Conservation (phyloP, 202 grass and related monocot genomes). For the Saccharum hybrid region DNA sequence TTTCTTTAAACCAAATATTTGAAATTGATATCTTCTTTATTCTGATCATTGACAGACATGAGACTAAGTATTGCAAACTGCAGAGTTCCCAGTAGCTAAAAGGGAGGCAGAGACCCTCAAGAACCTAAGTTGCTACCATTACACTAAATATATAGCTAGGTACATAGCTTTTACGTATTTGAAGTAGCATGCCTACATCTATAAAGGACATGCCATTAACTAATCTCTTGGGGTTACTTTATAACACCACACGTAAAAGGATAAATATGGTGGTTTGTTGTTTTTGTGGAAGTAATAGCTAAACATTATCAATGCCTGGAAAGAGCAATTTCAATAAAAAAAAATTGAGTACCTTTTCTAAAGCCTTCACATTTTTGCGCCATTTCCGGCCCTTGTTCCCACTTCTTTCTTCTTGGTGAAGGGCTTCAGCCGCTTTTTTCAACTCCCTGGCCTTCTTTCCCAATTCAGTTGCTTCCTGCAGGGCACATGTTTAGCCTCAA, state of each 20-base stretch:
- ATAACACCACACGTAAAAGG: background rate
- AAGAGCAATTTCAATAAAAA: background rate
- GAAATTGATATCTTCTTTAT: conserved; percentile 9
- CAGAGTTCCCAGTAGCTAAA: background rate
- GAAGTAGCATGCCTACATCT: background rate
- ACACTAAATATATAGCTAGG: background rate
- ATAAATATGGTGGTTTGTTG: background rate
- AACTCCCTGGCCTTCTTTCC: conserved; percentile 91
- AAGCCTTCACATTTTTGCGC: conserved; percentile 95
- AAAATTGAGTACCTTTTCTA: conserved; percentile 59
- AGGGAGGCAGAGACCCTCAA: conserved; percentile 1
- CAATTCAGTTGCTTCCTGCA: conserved; percentile 92
- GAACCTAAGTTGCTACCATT: background rate
- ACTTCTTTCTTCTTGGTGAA: conserved; percentile 93
- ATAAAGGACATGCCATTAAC: background rate
- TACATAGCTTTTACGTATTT: background rate
- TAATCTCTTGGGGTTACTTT: background rate
- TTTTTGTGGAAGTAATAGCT: background rate
- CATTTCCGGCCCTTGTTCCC: conserved; percentile 90
- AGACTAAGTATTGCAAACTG: background rate
- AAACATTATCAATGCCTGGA: background rate
- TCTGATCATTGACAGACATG: conserved; percentile 3
- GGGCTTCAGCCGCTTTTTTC: conserved; percentile 86
- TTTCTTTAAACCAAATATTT: conserved; percentile 3
- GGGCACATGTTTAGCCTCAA: conserved; percentile 30